Evolutionary conservation across 2,329 filamentous ascomycete species (phyloP).

Genomic region (Gliomastix tumulicola): DNA sequence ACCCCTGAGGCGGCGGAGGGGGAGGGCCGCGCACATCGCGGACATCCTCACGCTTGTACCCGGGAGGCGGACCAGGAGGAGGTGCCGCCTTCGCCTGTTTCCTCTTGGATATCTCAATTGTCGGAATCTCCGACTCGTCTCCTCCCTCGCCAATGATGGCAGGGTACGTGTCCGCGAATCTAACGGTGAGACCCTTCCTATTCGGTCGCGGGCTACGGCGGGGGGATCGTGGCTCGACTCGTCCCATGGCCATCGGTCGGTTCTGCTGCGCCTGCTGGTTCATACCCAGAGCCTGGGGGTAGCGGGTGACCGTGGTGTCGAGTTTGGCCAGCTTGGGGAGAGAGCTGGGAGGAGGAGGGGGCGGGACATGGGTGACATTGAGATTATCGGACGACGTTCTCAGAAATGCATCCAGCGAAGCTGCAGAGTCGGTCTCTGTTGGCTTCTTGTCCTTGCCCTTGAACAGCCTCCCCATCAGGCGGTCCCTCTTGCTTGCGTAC

Average conservation of each 20-base stretch:
- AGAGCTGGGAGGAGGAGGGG: conserved; percentile 28
- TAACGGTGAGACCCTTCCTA: conserved; percentile 66
- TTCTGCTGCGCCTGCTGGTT: conserved; percentile 34
- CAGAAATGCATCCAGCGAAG: conserved; percentile 53
- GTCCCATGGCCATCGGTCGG: conserved; percentile 28
- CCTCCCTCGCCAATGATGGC: conserved; percentile 87
- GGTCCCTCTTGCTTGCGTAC: conserved; percentile 35
- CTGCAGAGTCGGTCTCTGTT: conserved; percentile 24
- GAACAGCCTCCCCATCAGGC: conserved; percentile 59
- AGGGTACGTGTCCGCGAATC: conserved; percentile 65
- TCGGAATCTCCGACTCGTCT: conserved; percentile 71
- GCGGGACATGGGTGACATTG: conserved; percentile 43
- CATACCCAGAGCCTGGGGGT: conserved; percentile 45
- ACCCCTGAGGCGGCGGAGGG: conserved; percentile 7
- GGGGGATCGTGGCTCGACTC: conserved; percentile 33
- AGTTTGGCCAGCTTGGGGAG: conserved; percentile 45
- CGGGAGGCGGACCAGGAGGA: conserved; percentile 18
- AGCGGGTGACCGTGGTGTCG: conserved; percentile 50
- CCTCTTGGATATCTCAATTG: conserved; percentile 60
- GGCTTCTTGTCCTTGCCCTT: conserved; percentile 29
- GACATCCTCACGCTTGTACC: too few relatives aligned
- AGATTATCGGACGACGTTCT: conserved; percentile 48
- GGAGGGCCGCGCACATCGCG: too few relatives aligned
- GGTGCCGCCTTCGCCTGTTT: conserved; percentile 32
- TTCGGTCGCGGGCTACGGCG: conserved; percentile 35